Evolutionary conservation across 2,329 filamentous ascomycete genomes (phyloP), one percentile per base, ranked within the genome.

Genomic region (Aspergillus fischeri): DNA sequence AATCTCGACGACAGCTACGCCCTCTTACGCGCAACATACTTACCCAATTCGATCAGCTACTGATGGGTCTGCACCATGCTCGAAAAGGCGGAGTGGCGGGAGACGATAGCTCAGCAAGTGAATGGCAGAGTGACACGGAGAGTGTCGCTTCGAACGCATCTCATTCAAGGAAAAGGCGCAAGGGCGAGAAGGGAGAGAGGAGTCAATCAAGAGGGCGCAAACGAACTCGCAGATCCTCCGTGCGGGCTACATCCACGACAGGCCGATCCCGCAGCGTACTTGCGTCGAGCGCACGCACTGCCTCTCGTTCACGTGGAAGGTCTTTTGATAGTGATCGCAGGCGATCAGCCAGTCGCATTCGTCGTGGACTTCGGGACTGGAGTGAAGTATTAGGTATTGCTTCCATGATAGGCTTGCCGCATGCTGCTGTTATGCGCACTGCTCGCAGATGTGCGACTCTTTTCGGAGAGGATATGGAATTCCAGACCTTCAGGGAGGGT

Each of bases 311-410:
- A 14, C 57, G 60, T 14, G 57, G 55, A 2, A 57, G 60, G 8
- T 67, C 67, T 3, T 24, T 57, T 17, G 61, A 53, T 24, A 57
- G 60, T 38, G 54, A 62, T n/a, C 17, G 48, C 42, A 45, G 58
- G 49, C 52, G 52, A 28, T 51, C 60, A 29, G 35, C 32, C 27
- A 59, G 51, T 49, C 55, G 60, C 32, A 21, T 55, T 35, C 55
- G 64, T 53, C 65, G 67, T 38, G 68, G 69, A 28, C 76, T 85
- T 11, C 83, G 89, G 24, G 89, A 95, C 75, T 97, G 93, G 93
- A 89, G 86, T 63, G 90, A 96, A 63, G 83, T 97, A 1, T 75
- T 97, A 28, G 90, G 90, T 0, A 81, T 91, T 0, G 93, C 93
- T 2, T 83, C 90, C 0, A 75, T 95, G 51, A 83, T 83, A 1